Conservation (phyloP, 345 rosid genomes). For the Firmiana major region DNA sequence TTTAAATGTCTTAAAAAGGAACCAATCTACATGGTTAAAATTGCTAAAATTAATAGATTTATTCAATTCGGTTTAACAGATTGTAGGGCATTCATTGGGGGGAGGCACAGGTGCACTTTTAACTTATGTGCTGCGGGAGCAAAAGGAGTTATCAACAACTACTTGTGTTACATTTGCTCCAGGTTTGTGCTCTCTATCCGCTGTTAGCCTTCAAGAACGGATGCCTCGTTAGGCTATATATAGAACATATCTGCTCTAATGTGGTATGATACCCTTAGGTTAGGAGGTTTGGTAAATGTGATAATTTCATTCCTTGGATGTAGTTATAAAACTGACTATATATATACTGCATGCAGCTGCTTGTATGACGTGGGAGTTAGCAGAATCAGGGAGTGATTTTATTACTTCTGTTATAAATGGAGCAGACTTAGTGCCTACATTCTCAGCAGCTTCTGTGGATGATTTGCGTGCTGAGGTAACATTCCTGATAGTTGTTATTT, state of each 20-base stretch:
- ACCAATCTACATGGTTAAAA: not conserved
- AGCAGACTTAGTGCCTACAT: conserved; percentile 90
- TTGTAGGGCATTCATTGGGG: conserved; percentile 93
- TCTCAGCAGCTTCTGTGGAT: conserved; percentile 87
- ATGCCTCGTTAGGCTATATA: not conserved
- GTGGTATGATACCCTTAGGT: not conserved
- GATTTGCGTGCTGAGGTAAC: conserved; percentile 86
- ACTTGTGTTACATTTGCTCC: conserved; percentile 85
- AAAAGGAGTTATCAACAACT: conserved; percentile 58
- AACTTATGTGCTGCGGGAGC: conserved; percentile 80
- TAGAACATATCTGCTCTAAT: not conserved
- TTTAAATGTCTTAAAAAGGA: not conserved
- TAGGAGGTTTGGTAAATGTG: not conserved
- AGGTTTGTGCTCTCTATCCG: conserved; percentile 39
- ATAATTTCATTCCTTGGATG: not conserved
- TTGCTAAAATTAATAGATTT: not conserved
- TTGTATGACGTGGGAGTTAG: conserved; percentile 97
- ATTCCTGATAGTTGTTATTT: not conserved
- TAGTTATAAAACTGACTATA: not conserved
- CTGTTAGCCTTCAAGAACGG: not conserved
- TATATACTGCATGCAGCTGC: conserved; percentile 52
- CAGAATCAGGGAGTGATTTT: conserved; percentile 85
- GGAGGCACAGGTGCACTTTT: conserved; percentile 95
- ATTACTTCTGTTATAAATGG: conserved; percentile 75
- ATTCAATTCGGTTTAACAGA: conserved; percentile 34